phyloP scores from a whole-genome alignment of 2,329 filamentous ascomycete genomes.

The Coleophoma crateriformis region DNA sequence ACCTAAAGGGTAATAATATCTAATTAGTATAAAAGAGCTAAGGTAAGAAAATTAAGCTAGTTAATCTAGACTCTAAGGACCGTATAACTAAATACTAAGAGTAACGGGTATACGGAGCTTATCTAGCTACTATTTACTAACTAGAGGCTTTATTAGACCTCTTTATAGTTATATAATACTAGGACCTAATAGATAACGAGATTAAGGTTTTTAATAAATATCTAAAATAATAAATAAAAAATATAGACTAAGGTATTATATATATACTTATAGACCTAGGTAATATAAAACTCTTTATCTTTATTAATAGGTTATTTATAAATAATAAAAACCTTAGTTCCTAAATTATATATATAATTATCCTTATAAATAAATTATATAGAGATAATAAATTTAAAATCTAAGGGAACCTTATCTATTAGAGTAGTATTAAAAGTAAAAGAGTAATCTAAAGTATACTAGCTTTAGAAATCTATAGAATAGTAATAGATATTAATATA shows the following conservation, averaged over 20 bases:
- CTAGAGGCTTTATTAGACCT: not conserved
- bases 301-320: slow-evolving; percentile 9
- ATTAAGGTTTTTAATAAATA: slow-evolving; percentile 2
- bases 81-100: not conserved
- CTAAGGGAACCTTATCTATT: slow-evolving; percentile 10
- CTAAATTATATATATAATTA: slow-evolving; percentile 12
- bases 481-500: too few species aligned
- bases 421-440: slow-evolving; percentile 9
- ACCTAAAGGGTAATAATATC: not conserved
- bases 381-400: slow-evolving; percentile 5
- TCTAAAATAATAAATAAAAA: slow-evolving; percentile 3
- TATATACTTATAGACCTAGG: slow-evolving; percentile 3
- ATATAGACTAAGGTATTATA: not conserved
- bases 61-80: not conserved
- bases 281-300: slow-evolving; percentile 7
- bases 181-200: not conserved
- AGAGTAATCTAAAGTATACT: slow-evolving; percentile 9
- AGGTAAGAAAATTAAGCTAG: not conserved
- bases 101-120: not conserved
- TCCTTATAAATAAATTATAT: slow-evolving; percentile 7
- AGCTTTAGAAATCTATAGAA: slow-evolving; percentile 9
- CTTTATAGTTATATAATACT: not conserved
- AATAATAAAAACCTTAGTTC: slow-evolving; percentile 15
- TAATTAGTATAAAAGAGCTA: not conserved
- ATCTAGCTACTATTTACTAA: not conserved